Percentiles rank a stretch among this genome's conserved stretches.
phyloP scores from a whole-genome alignment of 768 basidiomycete species.

The Leucocoprinus birnbaumii region DNA sequence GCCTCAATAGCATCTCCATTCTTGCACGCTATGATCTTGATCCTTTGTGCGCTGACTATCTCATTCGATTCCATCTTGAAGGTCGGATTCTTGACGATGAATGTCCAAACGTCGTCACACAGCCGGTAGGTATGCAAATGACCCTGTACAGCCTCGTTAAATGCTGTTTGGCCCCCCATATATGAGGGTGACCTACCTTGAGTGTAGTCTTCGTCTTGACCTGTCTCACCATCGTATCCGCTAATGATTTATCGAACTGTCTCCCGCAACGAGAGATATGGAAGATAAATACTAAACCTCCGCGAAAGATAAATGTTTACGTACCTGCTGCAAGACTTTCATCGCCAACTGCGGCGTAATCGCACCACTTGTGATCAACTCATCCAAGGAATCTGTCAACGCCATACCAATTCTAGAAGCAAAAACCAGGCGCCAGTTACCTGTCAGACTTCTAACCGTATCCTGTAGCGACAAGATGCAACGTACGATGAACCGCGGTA shows the following conservation, averaged over 20 bases:
- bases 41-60: slow-evolving; percentile 67
- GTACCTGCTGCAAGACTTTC: slow-evolving; percentile 96
- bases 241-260: slow-evolving; percentile 95
- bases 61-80: slow-evolving; percentile 97
- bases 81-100: slow-evolving; percentile 87
- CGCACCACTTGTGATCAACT: slow-evolving; percentile 93
- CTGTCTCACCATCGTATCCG: slow-evolving; percentile 88
- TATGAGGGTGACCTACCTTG: slow-evolving; percentile 54
- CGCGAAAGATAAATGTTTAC: slow-evolving; percentile 1
- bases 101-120: slow-evolving; percentile 98
- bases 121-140: slow-evolving; percentile 90
- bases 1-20: slow-evolving; percentile 86
- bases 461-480: neutral
- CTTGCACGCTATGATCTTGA: slow-evolving; percentile 99
- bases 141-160: slow-evolving; percentile 48
- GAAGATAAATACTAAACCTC: too few relatives aligned
- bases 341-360: slow-evolving; percentile 99
- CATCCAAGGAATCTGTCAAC: slow-evolving; percentile 96
- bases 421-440: neutral
- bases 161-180: neutral
- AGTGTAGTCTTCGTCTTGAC: slow-evolving; percentile 94
- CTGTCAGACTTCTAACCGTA: neutral
- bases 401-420: slow-evolving; percentile 87
- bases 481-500: slow-evolving; percentile 90
- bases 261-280: neutral